Conservation (phyloP, 1,139 yeast genomes). For the Debaryomyces nepalensis region DNA sequence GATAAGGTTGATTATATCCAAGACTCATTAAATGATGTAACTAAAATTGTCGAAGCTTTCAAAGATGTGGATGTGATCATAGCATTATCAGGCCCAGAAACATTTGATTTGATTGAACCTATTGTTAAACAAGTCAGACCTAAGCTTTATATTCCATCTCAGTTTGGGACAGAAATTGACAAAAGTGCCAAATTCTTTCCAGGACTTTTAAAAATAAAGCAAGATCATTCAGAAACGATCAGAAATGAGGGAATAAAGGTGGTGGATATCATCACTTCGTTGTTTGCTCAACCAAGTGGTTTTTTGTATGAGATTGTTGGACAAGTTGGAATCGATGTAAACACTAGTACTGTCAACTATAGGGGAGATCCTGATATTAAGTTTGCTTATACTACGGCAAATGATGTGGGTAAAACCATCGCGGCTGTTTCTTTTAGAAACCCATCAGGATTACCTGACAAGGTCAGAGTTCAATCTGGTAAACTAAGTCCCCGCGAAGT, state of each 20-base stretch:
- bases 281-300: constrained; percentile 48
- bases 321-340: constrained; percentile 44
- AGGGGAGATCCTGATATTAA: constrained; percentile 46
- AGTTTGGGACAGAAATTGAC: constrained; percentile 55
- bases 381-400: constrained; percentile 36
- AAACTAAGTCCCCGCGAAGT: constrained; percentile 42
- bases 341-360: constrained; percentile 38
- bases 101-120: constrained; percentile 31
- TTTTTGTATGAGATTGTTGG: constrained; percentile 40
- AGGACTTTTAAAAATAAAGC: constrained; percentile 43
- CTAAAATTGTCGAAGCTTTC: constrained; percentile 33
- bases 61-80: constrained; percentile 56
- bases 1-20: constrained; percentile 46
- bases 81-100: constrained; percentile 39
- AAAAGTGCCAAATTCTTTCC: constrained; percentile 30
- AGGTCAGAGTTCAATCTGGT: constrained; percentile 50
- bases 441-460: constrained; percentile 48
- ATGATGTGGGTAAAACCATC: constrained; percentile 54
- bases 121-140: constrained; percentile 49
- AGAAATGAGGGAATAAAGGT: constrained; percentile 55
- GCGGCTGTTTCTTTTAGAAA: constrained; percentile 46
- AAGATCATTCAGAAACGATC: constrained; percentile 42
- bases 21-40: constrained; percentile 33
- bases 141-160: constrained; percentile 63
- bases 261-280: constrained; percentile 50